Evolutionary conservation across 441 rosid species (phyloP).

Genomic region (Iberis amara): DNA sequence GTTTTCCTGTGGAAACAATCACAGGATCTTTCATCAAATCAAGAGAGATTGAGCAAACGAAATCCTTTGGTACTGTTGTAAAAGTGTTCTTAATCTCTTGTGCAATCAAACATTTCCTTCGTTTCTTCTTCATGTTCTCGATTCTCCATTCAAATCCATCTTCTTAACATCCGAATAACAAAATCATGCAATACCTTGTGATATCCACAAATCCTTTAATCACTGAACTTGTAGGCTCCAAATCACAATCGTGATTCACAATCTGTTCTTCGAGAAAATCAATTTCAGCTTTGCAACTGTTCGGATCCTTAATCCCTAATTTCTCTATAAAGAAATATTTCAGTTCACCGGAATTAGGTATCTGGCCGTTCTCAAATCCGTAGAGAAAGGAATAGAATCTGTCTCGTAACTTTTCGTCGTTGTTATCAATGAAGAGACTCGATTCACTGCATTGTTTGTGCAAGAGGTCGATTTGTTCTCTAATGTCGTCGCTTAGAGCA

Average conservation of each 20-base stretch:
- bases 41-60: constrained; percentile 63
- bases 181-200: constrained; percentile 57
- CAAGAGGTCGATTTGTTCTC: too few relatives aligned
- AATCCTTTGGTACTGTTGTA: constrained; percentile 51
- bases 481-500: too few relatives aligned
- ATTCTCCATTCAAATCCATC: constrained; percentile 38
- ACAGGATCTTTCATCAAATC: constrained; percentile 81
- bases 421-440: too few relatives aligned
- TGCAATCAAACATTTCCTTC: constrained; percentile 43
- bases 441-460: too few relatives aligned
- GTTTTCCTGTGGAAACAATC: constrained; percentile 68
- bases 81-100: constrained; percentile 61
- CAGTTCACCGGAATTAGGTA: too few relatives aligned
- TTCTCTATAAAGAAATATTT: too few relatives aligned
- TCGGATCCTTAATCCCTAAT: constrained; percentile 42
- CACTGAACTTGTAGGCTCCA: constrained; percentile 65
- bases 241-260: constrained; percentile 48
- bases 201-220: constrained; percentile 64
- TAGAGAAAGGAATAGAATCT: too few relatives aligned
- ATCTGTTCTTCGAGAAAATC: constrained; percentile 80
- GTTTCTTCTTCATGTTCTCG: constrained; percentile 49
- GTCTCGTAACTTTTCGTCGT: too few relatives aligned
- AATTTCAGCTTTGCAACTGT: constrained; percentile 50
- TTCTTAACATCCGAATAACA: constrained; percentile 50
- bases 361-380: too few relatives aligned